Conservation (phyloP, 768 basidiomycete genomes). For the Gymnopilus dilepis region DNA sequence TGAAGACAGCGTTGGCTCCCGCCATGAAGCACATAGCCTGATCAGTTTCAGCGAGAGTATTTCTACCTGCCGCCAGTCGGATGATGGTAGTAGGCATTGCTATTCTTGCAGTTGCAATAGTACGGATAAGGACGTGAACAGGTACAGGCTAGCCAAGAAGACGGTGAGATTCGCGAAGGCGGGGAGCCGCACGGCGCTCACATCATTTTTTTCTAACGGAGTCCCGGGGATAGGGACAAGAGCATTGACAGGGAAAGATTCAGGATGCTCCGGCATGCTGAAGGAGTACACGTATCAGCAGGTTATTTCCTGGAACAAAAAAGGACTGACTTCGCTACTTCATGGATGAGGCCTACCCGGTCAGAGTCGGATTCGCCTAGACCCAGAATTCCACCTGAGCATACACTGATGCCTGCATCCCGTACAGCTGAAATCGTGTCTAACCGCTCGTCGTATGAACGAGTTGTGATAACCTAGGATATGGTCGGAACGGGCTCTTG, state of each 20-base stretch:
- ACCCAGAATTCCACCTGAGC: constrained; percentile 95
- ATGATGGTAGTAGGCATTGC: constrained; percentile 93
- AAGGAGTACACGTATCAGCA: constrained; percentile 20
- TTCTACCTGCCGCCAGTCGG: constrained; percentile 91
- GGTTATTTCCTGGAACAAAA: neutral
- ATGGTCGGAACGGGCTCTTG: constrained; percentile 1
- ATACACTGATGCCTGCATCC: constrained; percentile 95
- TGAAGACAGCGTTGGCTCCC: constrained; percentile 97
- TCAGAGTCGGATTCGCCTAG: constrained; percentile 91
- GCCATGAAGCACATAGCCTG: constrained; percentile 99
- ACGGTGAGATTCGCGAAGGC: constrained; percentile 18
- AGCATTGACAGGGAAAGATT: constrained; percentile 98
- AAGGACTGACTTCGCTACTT: constrained; percentile 80
- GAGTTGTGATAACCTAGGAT: constrained; percentile 88
- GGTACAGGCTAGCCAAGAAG: constrained; percentile 64
- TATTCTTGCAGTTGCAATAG: constrained; percentile 94
- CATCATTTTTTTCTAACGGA: constrained; percentile 90
- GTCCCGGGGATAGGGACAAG: constrained; percentile 96
- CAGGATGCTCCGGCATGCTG: constrained; percentile 96
- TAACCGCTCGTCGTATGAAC: constrained; percentile 92
- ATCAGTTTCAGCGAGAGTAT: constrained; percentile 86
- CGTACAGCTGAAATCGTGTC: constrained; percentile 90
- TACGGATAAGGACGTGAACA: constrained; percentile 86
- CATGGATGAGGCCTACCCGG: constrained; percentile 91
- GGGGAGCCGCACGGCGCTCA: constrained; percentile 48